Evolutionary conservation across 306 rosid genomes (phyloP).

Genomic region (Dryas drummondii): DNA sequence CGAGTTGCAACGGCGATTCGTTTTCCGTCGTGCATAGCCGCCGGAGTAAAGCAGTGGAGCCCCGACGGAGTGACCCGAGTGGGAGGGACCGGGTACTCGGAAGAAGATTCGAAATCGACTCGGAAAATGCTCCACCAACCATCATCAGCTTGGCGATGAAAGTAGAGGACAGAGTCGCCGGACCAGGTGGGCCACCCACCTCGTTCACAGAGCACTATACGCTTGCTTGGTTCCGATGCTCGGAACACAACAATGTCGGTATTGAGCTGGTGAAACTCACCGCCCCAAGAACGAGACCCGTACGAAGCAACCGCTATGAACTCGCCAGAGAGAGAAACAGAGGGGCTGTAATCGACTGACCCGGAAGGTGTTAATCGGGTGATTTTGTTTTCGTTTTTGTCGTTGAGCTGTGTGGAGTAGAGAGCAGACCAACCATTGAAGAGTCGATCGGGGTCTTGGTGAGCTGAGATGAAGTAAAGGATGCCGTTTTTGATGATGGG

Average conservation of each 20-base stretch:
- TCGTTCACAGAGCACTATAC: constrained; percentile 37
- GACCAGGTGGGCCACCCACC: constrained; percentile 98
- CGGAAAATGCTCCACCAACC: constrained; percentile 91
- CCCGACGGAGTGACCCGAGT: constrained; percentile 70
- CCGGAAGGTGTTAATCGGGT: constrained; percentile 55
- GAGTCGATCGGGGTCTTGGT: constrained; percentile 34
- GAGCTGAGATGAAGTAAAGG: constrained; percentile 71
- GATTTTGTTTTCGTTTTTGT: neutral
- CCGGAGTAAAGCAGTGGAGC: constrained; percentile 82
- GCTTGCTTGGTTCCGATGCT: constrained; percentile 33
- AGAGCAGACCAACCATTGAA: constrained; percentile 63
- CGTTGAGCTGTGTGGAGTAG: constrained; percentile 33
- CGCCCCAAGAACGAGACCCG: constrained; percentile 64
- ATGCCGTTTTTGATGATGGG: constrained; percentile 45
- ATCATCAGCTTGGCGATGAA: constrained; percentile 60
- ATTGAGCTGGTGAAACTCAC: constrained; percentile 56
- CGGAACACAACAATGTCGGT: constrained; percentile 58
- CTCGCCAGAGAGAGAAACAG: constrained; percentile 54
- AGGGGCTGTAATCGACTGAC: constrained; percentile 65
- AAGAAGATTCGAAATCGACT: constrained; percentile 22
- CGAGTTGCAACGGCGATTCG: constrained; percentile 73
- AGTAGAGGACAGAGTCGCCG: constrained; percentile 56
- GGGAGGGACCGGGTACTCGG: constrained; percentile 15
- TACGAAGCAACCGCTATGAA: constrained; percentile 77
- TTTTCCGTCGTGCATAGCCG: constrained; percentile 55